Percentiles rank a stretch among this genome's conserved stretches.
phyloP scores from a whole-genome alignment of 176 grass and related monocot genomes.

The Oropetium thomaeum region DNA sequence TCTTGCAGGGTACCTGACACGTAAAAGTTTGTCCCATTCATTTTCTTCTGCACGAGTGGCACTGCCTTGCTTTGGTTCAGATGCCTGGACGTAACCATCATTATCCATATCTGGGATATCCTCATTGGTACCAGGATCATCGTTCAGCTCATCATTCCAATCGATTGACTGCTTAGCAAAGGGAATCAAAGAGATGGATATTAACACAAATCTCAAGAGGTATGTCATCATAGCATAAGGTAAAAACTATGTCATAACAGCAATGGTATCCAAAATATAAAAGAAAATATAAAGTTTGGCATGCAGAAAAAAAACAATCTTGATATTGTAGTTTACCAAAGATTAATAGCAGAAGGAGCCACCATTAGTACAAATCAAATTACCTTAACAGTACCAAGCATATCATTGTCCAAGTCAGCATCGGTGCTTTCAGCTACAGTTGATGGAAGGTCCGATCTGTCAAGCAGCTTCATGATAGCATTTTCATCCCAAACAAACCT shows the following conservation, averaged over 20 bases:
- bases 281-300: neutral
- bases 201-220: conserved; percentile 33
- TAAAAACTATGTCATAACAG: conserved; percentile 30
- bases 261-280: neutral
- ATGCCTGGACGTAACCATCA: conserved; percentile 50
- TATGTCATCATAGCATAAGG: conserved; percentile 23
- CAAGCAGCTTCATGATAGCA: conserved; percentile 90
- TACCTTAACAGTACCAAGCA: conserved; percentile 98
- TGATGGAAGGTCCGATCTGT: conserved; percentile 87
- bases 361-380: conserved; percentile 30
- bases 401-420: conserved; percentile 83
- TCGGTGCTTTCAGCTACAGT: conserved; percentile 65
- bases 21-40: conserved; percentile 98
- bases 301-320: neutral
- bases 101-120: conserved; percentile 40
- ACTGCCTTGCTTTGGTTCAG: conserved; percentile 68
- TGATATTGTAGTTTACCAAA: conserved; percentile 9
- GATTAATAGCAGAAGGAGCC: conserved; percentile 16
- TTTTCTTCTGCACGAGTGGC: conserved; percentile 66
- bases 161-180: conserved; percentile 74
- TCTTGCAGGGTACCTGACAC: conserved; percentile 64
- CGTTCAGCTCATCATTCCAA: conserved; percentile 93
- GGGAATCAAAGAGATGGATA: conserved; percentile 19
- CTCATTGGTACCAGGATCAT: conserved; percentile 59
- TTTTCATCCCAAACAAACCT: conserved; percentile 95